Evolutionary conservation across 352 stramenopile genomes (phyloP).

Genomic region (Phytophthora melonis): DNA sequence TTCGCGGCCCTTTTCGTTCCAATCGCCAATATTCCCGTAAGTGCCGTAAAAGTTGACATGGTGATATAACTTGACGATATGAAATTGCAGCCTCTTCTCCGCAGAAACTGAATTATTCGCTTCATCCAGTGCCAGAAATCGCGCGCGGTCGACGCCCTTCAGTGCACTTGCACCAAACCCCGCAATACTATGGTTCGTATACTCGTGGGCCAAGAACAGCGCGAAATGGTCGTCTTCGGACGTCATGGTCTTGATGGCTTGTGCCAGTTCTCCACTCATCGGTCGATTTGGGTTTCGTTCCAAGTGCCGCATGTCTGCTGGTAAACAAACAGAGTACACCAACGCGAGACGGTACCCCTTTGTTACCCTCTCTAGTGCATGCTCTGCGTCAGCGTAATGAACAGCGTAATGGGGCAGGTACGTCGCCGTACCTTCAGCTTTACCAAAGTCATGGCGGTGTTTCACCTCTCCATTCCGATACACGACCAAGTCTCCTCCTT

Average conservation of each 20-base stretch:
- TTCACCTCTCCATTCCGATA: slow-evolving; percentile 14
- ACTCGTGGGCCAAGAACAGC: slow-evolving; percentile 32
- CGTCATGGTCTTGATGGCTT: slow-evolving; percentile 37
- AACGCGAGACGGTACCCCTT: slow-evolving; percentile 34
- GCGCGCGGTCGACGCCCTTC: slow-evolving; percentile 29
- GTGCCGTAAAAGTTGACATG: slow-evolving; percentile 13
- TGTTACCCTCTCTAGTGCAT: slow-evolving; percentile 30
- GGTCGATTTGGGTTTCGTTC: slow-evolving; percentile 2
- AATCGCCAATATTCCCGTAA: slow-evolving; percentile 8
- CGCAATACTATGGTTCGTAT: slow-evolving; percentile 27
- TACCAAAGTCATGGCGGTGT: slow-evolving; percentile 36
- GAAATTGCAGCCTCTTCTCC: slow-evolving; percentile 25
- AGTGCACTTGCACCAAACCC: slow-evolving; percentile 12
- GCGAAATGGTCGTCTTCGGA: slow-evolving; percentile 43
- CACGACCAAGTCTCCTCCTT: slow-evolving; percentile 40
- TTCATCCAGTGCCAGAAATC: slow-evolving; percentile 12
- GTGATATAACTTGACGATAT: slow-evolving; percentile 23
- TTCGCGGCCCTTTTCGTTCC: not conserved
- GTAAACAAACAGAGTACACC: slow-evolving; percentile 40
- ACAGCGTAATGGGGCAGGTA: slow-evolving; percentile 33
- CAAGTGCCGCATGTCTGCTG: slow-evolving; percentile 19
- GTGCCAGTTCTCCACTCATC: slow-evolving; percentile 4
- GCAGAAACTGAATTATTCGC: not conserved
- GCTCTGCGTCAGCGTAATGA: slow-evolving; percentile 38
- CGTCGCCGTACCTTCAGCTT: slow-evolving; percentile 9